These are phyloP conservation scores for Phylloporus arenicola DNA, from an alignment of 768 basidiomycete species.

Conservation along the genomic window DNA sequence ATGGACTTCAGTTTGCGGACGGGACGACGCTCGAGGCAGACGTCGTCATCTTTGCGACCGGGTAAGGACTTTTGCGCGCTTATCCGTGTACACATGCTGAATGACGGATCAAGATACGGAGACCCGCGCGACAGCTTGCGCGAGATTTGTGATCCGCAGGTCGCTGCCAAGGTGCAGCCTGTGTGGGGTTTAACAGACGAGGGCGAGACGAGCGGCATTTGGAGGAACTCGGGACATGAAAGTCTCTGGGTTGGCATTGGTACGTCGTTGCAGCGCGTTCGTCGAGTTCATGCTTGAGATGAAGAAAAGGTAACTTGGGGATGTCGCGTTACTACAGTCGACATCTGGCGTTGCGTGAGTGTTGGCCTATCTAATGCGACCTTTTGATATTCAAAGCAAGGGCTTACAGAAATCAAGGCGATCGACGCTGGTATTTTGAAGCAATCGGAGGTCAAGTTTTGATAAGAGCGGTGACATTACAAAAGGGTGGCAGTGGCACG, in stretches of 20 bases:
- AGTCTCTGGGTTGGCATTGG: conserved; percentile 33
- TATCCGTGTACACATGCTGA: background rate
- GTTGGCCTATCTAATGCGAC: background rate
- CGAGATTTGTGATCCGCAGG: conserved; percentile 42
- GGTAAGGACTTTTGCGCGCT: conserved; percentile 8
- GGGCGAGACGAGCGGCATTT: conserved; percentile 49
- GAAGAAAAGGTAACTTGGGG: conserved; percentile 17
- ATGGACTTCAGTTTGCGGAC: conserved; percentile 27
- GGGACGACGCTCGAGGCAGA: conserved; percentile 31
- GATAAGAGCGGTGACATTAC: too few species aligned
- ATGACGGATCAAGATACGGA: conserved; percentile 36
- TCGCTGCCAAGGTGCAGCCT: conserved; percentile 40
- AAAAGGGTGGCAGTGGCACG: too few species aligned
- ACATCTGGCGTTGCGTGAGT: conserved; percentile 30
- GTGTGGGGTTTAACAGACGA: conserved; percentile 65
- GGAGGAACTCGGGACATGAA: conserved; percentile 31
- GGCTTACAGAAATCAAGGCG: conserved; percentile 25
- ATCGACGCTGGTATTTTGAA: conserved; percentile 27
- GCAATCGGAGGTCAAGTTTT: conserved; percentile 16
- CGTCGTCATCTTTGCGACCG: conserved; percentile 30
- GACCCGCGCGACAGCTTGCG: conserved; percentile 38
- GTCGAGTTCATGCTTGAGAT: background rate
- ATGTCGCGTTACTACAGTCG: conserved; percentile 28
- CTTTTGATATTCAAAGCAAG: background rate
- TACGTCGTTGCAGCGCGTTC: conserved; percentile 5